Conservation (phyloP, 2,329 filamentous ascomycete species). For the Cladosporium sp. region DNA sequence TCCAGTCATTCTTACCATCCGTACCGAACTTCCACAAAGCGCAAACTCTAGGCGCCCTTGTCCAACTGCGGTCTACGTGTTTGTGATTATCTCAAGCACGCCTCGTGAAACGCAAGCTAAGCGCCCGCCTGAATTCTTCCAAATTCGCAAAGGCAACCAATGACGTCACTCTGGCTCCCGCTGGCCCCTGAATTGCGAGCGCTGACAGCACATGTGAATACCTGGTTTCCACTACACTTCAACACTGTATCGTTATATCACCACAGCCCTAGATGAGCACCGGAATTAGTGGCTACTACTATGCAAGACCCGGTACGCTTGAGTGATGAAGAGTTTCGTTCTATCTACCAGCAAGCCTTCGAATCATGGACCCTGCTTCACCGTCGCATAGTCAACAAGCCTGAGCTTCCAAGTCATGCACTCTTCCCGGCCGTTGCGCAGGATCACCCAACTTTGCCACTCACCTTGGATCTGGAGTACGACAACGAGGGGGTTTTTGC, state of each 20-base stretch:
- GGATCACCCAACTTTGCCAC: not conserved
- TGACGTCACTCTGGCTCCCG: not conserved
- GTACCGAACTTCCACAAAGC: not conserved
- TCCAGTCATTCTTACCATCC: not conserved
- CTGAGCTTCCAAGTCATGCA: not conserved
- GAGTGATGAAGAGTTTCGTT: not conserved
- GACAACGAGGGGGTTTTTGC: not conserved
- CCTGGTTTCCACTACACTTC: not conserved
- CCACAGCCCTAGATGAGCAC: not conserved
- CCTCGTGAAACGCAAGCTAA: not conserved
- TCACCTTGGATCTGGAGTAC: not conserved
- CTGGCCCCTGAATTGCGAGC: not conserved
- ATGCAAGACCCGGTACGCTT: not conserved
- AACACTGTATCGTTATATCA: not conserved
- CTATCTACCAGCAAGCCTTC: not conserved
- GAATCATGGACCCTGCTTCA: not conserved
- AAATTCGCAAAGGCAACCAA: not conserved
- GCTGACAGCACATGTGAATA: not conserved
- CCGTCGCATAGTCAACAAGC: not conserved
- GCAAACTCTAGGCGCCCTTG: not conserved
- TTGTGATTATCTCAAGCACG: not conserved
- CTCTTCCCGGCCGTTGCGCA: not conserved
- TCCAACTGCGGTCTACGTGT: not conserved
- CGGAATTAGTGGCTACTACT: not conserved
- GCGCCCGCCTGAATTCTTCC: not conserved